Conservation (phyloP, 2,329 filamentous ascomycete genomes). For the Ophiognomonia clavigignenti-juglandacearum region DNA sequence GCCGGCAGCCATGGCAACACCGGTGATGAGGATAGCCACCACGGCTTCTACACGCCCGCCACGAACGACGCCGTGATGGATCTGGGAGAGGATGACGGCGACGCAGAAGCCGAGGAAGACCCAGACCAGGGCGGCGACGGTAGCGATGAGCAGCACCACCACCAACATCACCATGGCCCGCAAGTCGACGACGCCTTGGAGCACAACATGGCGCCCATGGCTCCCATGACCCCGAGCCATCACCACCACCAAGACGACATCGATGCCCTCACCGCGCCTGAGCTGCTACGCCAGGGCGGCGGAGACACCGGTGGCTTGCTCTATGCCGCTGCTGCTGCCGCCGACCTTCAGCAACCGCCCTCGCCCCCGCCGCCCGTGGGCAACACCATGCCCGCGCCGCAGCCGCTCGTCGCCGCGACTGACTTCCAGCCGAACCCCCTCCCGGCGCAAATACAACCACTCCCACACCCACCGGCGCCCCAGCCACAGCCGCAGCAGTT, state of each 20-base stretch:
- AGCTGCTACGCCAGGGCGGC: too few relatives aligned
- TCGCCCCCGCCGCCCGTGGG: slow-evolving; percentile 12
- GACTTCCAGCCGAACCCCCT: slow-evolving; percentile 16
- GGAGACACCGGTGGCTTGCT: background rate
- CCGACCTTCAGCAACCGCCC: slow-evolving; percentile 13
- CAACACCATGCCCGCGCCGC: slow-evolving; percentile 13
- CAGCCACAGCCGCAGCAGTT: background rate
- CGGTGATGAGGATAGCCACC: slow-evolving; percentile 1
- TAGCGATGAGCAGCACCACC: too few relatives aligned
- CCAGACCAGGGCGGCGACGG: background rate
- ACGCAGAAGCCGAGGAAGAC: slow-evolving; percentile 2
- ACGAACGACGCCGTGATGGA: slow-evolving; percentile 1
- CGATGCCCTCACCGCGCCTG: slow-evolving; percentile 11
- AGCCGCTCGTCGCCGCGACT: slow-evolving; percentile 16
- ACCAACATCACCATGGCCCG: slow-evolving; percentile 1
- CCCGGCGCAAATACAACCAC: background rate
- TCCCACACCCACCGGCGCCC: too few relatives aligned
- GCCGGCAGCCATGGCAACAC: slow-evolving; percentile 7
- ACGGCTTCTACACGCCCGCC: slow-evolving; percentile 7
- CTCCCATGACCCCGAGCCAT: slow-evolving; percentile 12
- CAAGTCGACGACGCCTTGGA: slow-evolving; percentile 12
- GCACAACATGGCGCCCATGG: slow-evolving; percentile 15
- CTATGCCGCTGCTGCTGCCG: slow-evolving; percentile 8
- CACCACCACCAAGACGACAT: slow-evolving; percentile 11
- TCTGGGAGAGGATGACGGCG: background rate